Evolutionary conservation across 2,329 filamentous ascomycete species (phyloP).

Genomic region (Aspergillus phoenicis): DNA sequence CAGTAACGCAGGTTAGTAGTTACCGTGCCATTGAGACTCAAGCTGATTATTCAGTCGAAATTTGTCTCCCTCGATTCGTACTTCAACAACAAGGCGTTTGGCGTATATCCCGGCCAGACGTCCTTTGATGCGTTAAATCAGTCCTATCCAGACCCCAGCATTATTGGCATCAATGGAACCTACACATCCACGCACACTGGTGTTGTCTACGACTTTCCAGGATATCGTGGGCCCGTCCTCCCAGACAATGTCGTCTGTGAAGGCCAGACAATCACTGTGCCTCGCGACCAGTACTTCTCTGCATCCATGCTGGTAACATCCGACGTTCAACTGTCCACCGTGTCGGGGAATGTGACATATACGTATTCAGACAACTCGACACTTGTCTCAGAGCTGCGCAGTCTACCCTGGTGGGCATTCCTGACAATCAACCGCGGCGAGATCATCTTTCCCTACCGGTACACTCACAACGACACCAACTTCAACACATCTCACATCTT

Average conservation of each 20-base stretch:
- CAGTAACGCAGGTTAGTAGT: not conserved
- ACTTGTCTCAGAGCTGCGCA: not conserved
- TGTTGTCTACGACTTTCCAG: not conserved
- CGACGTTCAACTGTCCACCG: not conserved
- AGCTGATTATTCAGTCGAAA: not conserved
- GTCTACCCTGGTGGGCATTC: conserved; percentile 5
- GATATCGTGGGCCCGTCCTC: not conserved
- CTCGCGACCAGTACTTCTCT: not conserved
- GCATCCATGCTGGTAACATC: conserved; percentile 1
- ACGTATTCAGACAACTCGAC: conserved; percentile 3
- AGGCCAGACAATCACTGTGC: not conserved
- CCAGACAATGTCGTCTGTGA: conserved; percentile 1
- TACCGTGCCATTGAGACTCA: not conserved
- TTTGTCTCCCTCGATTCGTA: not conserved
- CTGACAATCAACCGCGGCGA: conserved; percentile 7
- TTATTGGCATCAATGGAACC: not conserved
- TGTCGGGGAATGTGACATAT: conserved; percentile 3
- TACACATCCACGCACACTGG: conserved; percentile 1
- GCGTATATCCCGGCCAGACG: not conserved
- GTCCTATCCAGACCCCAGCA: not conserved
- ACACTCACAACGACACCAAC: conserved; percentile 1
- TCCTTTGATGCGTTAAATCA: not conserved
- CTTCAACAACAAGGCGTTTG: conserved; percentile 8
- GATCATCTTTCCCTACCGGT: conserved; percentile 6
- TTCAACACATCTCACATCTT: conserved; percentile 10